Conservation (phyloP, 2,329 filamentous ascomycete genomes). For the Alternaria viburni region DNA sequence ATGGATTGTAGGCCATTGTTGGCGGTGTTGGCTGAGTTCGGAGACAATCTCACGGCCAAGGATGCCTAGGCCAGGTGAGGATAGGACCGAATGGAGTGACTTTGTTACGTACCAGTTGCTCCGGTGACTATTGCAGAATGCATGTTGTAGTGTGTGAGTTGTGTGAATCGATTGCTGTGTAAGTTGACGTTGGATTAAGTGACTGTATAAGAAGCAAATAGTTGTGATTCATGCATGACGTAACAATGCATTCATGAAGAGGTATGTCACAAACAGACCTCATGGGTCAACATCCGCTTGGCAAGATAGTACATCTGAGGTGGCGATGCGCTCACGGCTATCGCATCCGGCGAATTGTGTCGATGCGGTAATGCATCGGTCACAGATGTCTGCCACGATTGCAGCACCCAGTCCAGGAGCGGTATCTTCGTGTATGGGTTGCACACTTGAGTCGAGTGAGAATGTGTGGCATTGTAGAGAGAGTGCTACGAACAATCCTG, state of each 20-base stretch:
- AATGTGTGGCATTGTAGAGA: not conserved
- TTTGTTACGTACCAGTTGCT: constrained; percentile 30
- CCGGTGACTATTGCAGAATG: constrained; percentile 41
- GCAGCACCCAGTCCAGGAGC: not conserved
- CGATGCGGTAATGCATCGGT: not conserved
- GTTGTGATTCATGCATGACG: constrained; percentile 10
- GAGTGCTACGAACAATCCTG: not conserved
- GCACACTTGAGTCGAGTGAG: not conserved
- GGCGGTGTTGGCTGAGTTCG: constrained; percentile 44
- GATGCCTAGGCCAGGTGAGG: constrained; percentile 40
- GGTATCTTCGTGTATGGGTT: not conserved
- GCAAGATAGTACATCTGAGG: not conserved
- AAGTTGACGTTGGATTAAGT: not conserved
- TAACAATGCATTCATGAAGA: constrained; percentile 11
- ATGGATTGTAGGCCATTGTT: constrained; percentile 49
- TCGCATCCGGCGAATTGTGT: not conserved
- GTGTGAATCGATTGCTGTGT: not conserved
- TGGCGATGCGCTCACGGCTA: not conserved
- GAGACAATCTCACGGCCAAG: constrained; percentile 50
- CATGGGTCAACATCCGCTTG: not conserved
- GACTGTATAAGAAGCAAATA: not conserved
- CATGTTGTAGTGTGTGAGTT: constrained; percentile 18
- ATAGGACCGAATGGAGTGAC: not conserved
- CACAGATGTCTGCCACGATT: not conserved
- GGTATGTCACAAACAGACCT: not conserved